Conservation (phyloP, 495 filamentous ascomycete species). For the Recurvomyces mirabilis region DNA sequence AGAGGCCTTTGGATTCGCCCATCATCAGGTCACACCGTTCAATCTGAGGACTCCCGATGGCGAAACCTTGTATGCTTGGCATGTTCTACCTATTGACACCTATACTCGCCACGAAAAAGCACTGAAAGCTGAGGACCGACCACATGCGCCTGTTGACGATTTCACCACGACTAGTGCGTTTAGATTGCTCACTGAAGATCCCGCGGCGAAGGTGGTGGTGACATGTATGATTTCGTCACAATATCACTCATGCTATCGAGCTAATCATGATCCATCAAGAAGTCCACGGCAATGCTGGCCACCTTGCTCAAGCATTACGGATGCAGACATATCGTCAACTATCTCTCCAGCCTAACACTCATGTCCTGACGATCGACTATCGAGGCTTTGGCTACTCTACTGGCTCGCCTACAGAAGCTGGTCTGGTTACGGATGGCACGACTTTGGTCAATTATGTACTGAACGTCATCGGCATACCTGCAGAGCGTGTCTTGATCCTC, state of each 20-base stretch:
- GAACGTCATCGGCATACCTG: constrained; percentile 48
- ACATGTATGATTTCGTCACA: constrained; percentile 20
- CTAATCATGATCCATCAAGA: constrained; percentile 6
- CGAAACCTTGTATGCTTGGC: constrained; percentile 33
- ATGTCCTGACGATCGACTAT: constrained; percentile 71
- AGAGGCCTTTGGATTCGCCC: constrained; percentile 71
- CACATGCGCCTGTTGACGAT: constrained; percentile 16
- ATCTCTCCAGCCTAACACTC: constrained; percentile 36
- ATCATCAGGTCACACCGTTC: constrained; percentile 33
- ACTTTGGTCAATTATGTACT: constrained; percentile 62
- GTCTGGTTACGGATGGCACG: constrained; percentile 69
- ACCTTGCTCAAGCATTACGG: constrained; percentile 41
- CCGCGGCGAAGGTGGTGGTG: constrained; percentile 27
- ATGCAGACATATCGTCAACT: constrained; percentile 41
- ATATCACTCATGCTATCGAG: neutral
- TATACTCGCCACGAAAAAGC: constrained; percentile 29
- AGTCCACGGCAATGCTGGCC: constrained; percentile 39
- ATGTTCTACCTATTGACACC: constrained; percentile 29
- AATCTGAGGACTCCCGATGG: constrained; percentile 27
- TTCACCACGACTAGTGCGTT: constrained; percentile 25
- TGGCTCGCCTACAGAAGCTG: constrained; percentile 68
- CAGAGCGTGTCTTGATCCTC: constrained; percentile 64
- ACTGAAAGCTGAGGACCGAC: constrained; percentile 17
- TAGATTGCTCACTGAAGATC: constrained; percentile 25
- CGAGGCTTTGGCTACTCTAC: constrained; percentile 78